These are phyloP conservation scores for Candida khao-thaluensis DNA, from an alignment of 805 yeast genomes.

Conservation along the genomic window DNA sequence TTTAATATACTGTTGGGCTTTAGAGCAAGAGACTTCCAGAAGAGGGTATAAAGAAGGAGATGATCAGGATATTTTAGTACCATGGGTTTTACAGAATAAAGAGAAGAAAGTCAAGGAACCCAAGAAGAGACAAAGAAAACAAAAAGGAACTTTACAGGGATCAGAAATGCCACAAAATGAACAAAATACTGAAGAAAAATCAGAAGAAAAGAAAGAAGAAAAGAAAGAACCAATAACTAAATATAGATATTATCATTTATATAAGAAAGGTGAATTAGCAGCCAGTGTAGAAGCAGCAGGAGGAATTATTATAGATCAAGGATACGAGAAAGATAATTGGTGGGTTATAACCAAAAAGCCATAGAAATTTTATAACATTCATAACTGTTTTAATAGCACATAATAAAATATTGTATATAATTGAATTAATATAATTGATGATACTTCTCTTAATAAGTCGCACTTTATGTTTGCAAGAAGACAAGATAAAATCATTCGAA, in stretches of 20 bases:
- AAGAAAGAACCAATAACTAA: conserved; percentile 48
- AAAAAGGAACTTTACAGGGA: conserved; percentile 7
- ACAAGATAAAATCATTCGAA: conserved; percentile 46
- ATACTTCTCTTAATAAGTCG: too few species aligned
- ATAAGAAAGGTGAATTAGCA: conserved; percentile 78
- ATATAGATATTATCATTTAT: conserved; percentile 86
- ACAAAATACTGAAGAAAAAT: conserved; percentile 3
- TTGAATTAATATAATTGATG: too few species aligned
- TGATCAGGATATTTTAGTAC: conserved; percentile 91
- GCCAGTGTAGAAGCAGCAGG: conserved; percentile 73
- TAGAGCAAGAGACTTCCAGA: conserved; percentile 84
- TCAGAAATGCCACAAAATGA: too few species aligned
- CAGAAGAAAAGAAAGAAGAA: conserved; percentile 11
- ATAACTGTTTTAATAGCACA: too few species aligned
- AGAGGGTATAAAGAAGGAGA: conserved; percentile 90
- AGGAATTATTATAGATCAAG: conserved; percentile 55
- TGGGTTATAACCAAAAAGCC: conserved; percentile 47
- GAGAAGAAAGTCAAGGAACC: conserved; percentile 33
- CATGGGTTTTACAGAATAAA: conserved; percentile 79
- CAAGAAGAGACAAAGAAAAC: conserved; percentile 13
- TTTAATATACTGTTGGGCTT: conserved; percentile 92
- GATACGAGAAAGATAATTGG: conserved; percentile 96
- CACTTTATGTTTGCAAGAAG: conserved; percentile 23
- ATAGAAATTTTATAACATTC: too few species aligned
- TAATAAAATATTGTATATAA: too few species aligned